Conservation (phyloP, 208 protist species). For the Leptomonas pyrrhocoris region DNA sequence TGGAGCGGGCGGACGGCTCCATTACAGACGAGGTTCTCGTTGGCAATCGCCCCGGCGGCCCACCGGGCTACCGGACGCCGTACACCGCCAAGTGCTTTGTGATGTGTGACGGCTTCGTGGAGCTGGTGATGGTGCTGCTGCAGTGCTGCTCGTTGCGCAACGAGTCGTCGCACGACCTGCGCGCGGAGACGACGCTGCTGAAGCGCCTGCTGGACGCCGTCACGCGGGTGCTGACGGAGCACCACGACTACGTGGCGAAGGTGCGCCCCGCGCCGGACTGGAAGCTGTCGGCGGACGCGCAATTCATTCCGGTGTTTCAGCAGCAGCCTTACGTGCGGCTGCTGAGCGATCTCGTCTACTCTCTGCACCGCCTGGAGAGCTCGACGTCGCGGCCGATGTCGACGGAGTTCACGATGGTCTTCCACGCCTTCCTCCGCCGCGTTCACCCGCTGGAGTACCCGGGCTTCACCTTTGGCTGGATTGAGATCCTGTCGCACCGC, state of each 20-base stretch:
- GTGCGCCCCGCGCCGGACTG: slow-evolving; percentile 34
- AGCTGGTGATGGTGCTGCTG: slow-evolving; percentile 92
- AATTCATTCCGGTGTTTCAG: slow-evolving; percentile 90
- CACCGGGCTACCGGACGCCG: slow-evolving; percentile 71
- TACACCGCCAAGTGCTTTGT: slow-evolving; percentile 60
- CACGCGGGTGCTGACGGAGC: slow-evolving; percentile 62
- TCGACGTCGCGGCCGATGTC: slow-evolving; percentile 53
- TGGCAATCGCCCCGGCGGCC: slow-evolving; percentile 59
- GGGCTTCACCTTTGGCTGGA: slow-evolving; percentile 99
- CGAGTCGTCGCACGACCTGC: slow-evolving; percentile 51
- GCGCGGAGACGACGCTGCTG: slow-evolving; percentile 75
- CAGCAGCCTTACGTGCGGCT: slow-evolving; percentile 98
- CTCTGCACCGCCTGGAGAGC: slow-evolving; percentile 71
- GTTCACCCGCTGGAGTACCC: slow-evolving; percentile 93
- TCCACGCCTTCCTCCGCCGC: slow-evolving; percentile 90
- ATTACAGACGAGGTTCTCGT: slow-evolving; percentile 22
- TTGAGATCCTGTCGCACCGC: slow-evolving; percentile 97
- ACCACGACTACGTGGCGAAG: slow-evolving; percentile 73
- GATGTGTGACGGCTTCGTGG: slow-evolving; percentile 93
- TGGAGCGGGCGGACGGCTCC: slow-evolving; percentile 66
- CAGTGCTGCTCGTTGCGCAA: slow-evolving; percentile 79
- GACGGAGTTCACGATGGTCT: slow-evolving; percentile 76
- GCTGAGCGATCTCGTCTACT: slow-evolving; percentile 92
- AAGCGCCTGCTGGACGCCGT: slow-evolving; percentile 77
- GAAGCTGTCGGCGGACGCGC: slow-evolving; percentile 61